Evolutionary conservation across 306 rosid genomes (phyloP), one percentile per base, ranked within the genome.

Genomic region (Lablab purpureus): DNA sequence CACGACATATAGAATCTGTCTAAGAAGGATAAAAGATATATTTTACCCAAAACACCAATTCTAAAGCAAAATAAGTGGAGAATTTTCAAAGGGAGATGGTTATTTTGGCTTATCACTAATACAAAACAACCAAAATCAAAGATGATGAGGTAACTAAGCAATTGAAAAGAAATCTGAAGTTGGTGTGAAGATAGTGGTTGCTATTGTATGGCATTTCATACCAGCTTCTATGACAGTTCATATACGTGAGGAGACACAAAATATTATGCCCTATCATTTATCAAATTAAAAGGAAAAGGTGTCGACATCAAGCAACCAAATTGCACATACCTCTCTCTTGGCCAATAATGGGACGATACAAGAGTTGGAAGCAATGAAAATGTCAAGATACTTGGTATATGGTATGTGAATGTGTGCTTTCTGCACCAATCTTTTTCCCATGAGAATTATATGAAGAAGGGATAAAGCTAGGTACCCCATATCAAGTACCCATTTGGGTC

Each of bases 221-320:
- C 27, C 47, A 18, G 8, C 21, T 32, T 69, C 50, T 2, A 17
- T 40, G 68, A 67, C 59, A 40, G 58, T 46, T 71, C 36, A 72
- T 72, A 64, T 34, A 74, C 15, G 10, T 0, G 66, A 22, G 66
- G 40, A 59, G 21, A 59, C 40, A 13, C 19, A 28, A 13, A 58
- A 25, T 58, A 13, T 4, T 12, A 23, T 56, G 63, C 3, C 36
- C 1, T 32, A 59, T 13, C 0, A 56, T 56, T 56, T 59, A 59
- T 13, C 0, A 55, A 58, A 58, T 23, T 32, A 32, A 4, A 32
- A n/a, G n/a, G 7, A 6, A n/a, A n/a, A n/a, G n/a, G n/a, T 27
- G 28, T 27, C 28, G 3, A 74, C n/a, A 46, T 81, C 80, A 81
- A 55, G 32, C 32, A 25, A 14, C 72, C 52, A 41, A 36, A 36